A percentile compares a stretch with the other conserved stretches of the same genome.
Conservation (phyloP, 108 stramenopile species). For the Parmales sp. region DNA sequence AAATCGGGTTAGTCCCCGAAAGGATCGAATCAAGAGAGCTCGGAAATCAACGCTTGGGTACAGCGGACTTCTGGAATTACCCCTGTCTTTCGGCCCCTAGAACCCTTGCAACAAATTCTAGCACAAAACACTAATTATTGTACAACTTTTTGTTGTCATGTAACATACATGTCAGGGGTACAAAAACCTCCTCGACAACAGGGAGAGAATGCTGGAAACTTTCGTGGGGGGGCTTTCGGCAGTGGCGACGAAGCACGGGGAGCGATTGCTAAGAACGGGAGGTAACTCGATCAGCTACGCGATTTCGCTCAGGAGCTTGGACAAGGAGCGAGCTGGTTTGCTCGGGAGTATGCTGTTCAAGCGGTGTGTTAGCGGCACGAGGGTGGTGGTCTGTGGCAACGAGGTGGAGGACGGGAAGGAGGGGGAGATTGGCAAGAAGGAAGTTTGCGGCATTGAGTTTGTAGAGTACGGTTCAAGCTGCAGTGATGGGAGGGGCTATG, state of each 20-base stretch:
- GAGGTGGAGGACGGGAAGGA: constrained; percentile 27
- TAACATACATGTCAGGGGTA: no score
- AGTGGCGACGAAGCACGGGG: constrained; percentile 68
- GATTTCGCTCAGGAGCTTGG: constrained; percentile 8
- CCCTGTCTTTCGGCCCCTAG: no score
- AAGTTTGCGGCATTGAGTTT: no score
- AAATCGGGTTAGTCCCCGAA: no score
- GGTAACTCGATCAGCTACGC: constrained; percentile 35
- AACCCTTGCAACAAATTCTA: no score
- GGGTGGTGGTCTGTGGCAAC: constrained; percentile 74
- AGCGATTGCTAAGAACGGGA: constrained; percentile 48
- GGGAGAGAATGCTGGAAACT: constrained; percentile 26
- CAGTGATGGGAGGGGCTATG: constrained; percentile 44
- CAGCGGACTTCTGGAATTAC: constrained; percentile 43
- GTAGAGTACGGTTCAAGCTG: no score
- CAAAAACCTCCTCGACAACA: constrained; percentile 14
- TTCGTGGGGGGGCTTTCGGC: constrained; percentile 42
- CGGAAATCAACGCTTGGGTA: no score
- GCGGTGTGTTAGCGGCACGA: constrained; percentile 86
- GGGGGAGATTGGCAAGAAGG: constrained; percentile 52
- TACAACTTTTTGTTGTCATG: no score
- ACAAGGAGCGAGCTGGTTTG: constrained; percentile 47
- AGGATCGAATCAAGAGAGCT: no score
- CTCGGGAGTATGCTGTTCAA: constrained; percentile 96
- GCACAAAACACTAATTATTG: no score